These are phyloP conservation scores for Starmerella floris DNA, from an alignment of 805 yeast genomes.

Conservation along the genomic window DNA sequence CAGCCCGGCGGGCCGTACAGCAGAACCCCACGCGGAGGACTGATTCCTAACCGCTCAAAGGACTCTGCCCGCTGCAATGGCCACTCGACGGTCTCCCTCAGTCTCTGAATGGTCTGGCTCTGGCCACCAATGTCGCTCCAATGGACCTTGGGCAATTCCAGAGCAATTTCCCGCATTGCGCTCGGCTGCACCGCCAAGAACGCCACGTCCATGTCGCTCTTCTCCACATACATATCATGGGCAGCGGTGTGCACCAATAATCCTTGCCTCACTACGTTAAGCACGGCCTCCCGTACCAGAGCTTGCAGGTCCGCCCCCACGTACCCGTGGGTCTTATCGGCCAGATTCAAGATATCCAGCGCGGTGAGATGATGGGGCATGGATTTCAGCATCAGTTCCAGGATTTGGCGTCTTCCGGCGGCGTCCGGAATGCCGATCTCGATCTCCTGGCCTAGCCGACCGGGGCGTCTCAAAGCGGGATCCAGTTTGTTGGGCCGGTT, in stretches of 20 bases:
- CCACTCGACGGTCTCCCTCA: slow-evolving; percentile 80
- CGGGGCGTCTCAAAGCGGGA: slow-evolving; percentile 86
- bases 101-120: slow-evolving; percentile 60
- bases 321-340: slow-evolving; percentile 82
- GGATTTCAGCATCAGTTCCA: slow-evolving; percentile 44
- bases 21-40: slow-evolving; percentile 85
- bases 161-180: slow-evolving; percentile 89
- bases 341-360: slow-evolving; percentile 47
- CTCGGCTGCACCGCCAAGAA: slow-evolving; percentile 77
- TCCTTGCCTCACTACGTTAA: slow-evolving; percentile 63
- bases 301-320: slow-evolving; percentile 95
- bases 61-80: slow-evolving; percentile 75
- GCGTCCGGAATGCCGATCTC: slow-evolving; percentile 88
- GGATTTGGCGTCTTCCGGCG: slow-evolving; percentile 61
- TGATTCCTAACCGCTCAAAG: slow-evolving; percentile 62
- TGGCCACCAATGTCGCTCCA: slow-evolving; percentile 98
- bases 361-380: slow-evolving; percentile 45
- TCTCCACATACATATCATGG: slow-evolving; percentile 35
- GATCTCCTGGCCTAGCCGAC: slow-evolving; percentile 78
- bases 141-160: slow-evolving; percentile 85
- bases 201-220: slow-evolving; percentile 55
- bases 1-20: slow-evolving; percentile 98
- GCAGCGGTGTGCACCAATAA: slow-evolving; percentile 23
- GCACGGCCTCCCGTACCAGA: slow-evolving; percentile 72
- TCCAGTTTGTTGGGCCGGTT: slow-evolving; percentile 95